Base-by-base conservation (phyloP, 441 rosid genomes). In the Omphalea diandra region DNA sequence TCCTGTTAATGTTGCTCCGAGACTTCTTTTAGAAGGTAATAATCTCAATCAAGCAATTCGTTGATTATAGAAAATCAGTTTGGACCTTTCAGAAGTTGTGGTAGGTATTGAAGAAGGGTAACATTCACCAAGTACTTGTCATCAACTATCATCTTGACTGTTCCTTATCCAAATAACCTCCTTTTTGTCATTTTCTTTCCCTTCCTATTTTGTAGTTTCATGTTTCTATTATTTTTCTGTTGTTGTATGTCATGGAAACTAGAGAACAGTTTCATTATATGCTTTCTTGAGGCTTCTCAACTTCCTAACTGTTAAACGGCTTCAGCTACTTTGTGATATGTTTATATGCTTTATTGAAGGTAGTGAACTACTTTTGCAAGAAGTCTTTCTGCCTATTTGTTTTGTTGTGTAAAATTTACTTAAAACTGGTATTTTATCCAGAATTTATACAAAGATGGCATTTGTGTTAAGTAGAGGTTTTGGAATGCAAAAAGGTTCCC, bases 401-500 rank as follows among this genome's bases (percentile, higher is more conserved):
- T n/a, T 41, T 24, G 36, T 72, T 63, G 71, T 47, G 64, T 58
- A 68, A 68, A 49, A 11, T 76, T 69, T 49, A 59, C 46, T 59
- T n/a, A 4, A 53, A 49, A 46, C 9, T 56, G 62, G 67, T 76
- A 32, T 65, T 68, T 47, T 63, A 24, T 82, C 83, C 84, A 93
- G 98, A 89, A 38, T 77, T 65, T 58, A 75, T 81, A 55, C 69
- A 88, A 67, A 84, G 96, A 18, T 94, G 97, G 98, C 79, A 85
- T 58, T 80, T 89, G 74, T 93, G 97, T 79, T 90, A 86, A 78
- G 90, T 93, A 54, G 96, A 90, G 83, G 83, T 93, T 73, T 61
- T 89, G 83, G 91, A 88, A 73, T 93, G 98, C 81, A 88, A 76
- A 76, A 70, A 81, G 81, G 85, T 90, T 52, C 87, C 84, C 41